A percentile compares a stretch with the other conserved stretches of the same genome.
These are phyloP conservation scores for Pythium scleroteichum DNA, from an alignment of 352 stramenopile species.

Conservation along the genomic window DNA sequence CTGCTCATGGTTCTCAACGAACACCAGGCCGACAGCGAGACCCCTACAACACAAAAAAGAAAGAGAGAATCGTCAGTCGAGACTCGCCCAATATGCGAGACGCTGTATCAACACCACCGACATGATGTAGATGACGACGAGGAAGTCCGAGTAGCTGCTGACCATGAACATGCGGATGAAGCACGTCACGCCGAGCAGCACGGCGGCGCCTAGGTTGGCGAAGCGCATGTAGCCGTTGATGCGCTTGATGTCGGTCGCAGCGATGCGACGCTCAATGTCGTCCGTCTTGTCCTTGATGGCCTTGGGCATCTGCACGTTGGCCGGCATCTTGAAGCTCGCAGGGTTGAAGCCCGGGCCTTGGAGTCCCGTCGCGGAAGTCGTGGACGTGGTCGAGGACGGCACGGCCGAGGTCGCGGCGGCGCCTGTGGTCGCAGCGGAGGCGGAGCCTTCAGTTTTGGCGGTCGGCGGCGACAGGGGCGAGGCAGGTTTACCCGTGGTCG, in stretches of 20 bases:
- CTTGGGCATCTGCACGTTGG: slow-evolving; percentile 28
- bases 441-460: slow-evolving; percentile 20
- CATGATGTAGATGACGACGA: slow-evolving; percentile 87
- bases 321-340: slow-evolving; percentile 47
- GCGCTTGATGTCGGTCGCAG: slow-evolving; percentile 72
- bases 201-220: slow-evolving; percentile 67
- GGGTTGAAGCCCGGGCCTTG: slow-evolving; percentile 18
- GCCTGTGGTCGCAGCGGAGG: slow-evolving; percentile 19
- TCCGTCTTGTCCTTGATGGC: slow-evolving; percentile 71
- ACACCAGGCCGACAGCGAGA: slow-evolving; percentile 60
- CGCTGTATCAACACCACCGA: slow-evolving; percentile 35
- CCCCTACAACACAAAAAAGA: slow-evolving; percentile 35
- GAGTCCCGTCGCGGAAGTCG: slow-evolving; percentile 44
- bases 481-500: slow-evolving; percentile 24
- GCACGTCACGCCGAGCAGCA: slow-evolving; percentile 68
- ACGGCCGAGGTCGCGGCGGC: slow-evolving; percentile 7
- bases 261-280: slow-evolving; percentile 70
- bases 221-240: slow-evolving; percentile 89
- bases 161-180: slow-evolving; percentile 79
- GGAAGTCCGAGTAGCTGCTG: slow-evolving; percentile 80
- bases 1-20: slow-evolving; percentile 84
- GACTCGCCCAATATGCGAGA: too few relatives aligned
- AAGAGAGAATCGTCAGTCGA: neutral
- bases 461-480: slow-evolving; percentile 6
- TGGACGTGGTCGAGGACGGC: slow-evolving; percentile 21